Percentiles rank a stretch among this genome's conserved stretches.
Evolutionary conservation across 73 alveolate species (phyloP).

Genomic region (Paramecium sonneborni): DNA sequence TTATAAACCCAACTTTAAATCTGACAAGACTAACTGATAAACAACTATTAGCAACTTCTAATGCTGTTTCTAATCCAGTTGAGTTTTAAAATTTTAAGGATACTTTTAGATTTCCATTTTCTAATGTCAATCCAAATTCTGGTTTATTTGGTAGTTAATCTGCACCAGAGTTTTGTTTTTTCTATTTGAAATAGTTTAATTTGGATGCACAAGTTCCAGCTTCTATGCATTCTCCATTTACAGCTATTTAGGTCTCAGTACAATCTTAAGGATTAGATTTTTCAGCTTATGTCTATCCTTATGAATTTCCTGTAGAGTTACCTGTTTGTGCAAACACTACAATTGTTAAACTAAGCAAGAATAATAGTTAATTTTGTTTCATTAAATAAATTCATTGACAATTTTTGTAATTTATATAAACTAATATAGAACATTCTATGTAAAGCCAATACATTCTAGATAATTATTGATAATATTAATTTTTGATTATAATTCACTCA

Average conservation of each 20-base stretch:
- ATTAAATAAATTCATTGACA: too few relatives aligned
- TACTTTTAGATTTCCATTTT: not conserved
- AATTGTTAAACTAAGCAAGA: not conserved
- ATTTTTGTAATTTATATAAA: too few relatives aligned
- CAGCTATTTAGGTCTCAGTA: not conserved
- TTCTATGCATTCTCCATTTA: not conserved
- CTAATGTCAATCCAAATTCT: not conserved
- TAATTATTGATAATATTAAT: too few relatives aligned
- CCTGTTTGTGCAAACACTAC: not conserved
- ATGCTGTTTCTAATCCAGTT: not conserved
- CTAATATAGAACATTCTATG: too few relatives aligned
- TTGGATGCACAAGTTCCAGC: not conserved
- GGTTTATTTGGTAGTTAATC: not conserved
- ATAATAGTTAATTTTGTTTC: not conserved
- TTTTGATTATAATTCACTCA: too few relatives aligned
- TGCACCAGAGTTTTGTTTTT: not conserved
- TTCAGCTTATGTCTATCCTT: not conserved
- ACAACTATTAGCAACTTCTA: not conserved
- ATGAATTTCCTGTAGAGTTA: not conserved
- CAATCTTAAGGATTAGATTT: not conserved
- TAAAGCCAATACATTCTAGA: too few relatives aligned
- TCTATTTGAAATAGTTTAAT: not conserved
- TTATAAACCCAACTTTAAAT: not conserved
- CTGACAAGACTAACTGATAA: not conserved
- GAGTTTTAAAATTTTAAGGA: not conserved